Percentiles rank a stretch among this genome's conserved stretches.
phyloP scores from a whole-genome alignment of 805 yeast species.

The Lipomyces oligophaga region DNA sequence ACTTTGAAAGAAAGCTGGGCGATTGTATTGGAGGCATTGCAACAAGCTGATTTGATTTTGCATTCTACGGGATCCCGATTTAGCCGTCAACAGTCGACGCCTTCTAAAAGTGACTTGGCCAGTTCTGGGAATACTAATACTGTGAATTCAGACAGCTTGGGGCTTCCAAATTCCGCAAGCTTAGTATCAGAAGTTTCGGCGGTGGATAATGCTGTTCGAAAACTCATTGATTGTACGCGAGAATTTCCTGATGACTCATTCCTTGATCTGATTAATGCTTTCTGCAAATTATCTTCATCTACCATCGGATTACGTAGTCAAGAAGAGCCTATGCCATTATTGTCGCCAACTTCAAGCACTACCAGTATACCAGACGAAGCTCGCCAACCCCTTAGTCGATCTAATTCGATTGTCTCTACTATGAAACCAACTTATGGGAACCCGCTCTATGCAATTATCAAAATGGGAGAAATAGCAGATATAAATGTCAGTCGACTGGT shows the following conservation, averaged over 20 bases:
- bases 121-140: not conserved
- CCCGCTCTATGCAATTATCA: conserved; percentile 47
- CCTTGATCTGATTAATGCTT: conserved; percentile 45
- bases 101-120: not conserved
- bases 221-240: conserved; percentile 58
- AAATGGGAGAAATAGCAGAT: conserved; percentile 50
- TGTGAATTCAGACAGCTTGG: not conserved
- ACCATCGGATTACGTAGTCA: conserved; percentile 10
- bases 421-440: conserved; percentile 17
- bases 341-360: not conserved
- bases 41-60: conserved; percentile 31
- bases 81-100: not conserved
- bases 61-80: conserved; percentile 19
- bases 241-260: conserved; percentile 54
- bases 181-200: conserved; percentile 27
- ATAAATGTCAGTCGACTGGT: conserved; percentile 51
- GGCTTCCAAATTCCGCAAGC: conserved; percentile 2
- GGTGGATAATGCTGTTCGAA: conserved; percentile 55
- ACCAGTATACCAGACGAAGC: not conserved
- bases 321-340: not conserved
- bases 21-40: conserved; percentile 53
- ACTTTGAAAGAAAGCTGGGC: conserved; percentile 66
- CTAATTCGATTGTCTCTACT: not conserved
- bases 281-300: conserved; percentile 40
- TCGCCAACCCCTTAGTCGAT: not conserved